These are phyloP conservation scores for Pseudisothecium myosuroides DNA, from an alignment of 225 moss, liverwort and hornwort genomes.

Conservation along the genomic window DNA sequence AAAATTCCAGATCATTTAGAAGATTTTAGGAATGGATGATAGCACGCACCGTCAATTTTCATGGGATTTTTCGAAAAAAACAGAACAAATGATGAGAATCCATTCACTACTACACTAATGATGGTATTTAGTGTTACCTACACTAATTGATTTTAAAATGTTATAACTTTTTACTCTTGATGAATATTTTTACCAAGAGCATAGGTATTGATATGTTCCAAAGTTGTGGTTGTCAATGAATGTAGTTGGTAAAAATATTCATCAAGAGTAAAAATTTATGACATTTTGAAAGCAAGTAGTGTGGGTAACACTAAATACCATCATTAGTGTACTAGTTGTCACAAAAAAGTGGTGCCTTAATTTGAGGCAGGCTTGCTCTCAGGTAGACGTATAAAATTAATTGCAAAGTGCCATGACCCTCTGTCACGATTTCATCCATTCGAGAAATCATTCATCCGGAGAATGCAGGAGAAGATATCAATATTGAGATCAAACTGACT, in stretches of 20 bases:
- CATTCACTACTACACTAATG: neutral
- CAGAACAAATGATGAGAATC: neutral
- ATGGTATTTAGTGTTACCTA: too few relatives aligned
- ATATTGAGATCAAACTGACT: neutral
- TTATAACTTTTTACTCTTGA: too few relatives aligned
- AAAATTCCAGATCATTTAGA: neutral
- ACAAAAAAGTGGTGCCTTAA: neutral
- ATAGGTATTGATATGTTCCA: too few relatives aligned
- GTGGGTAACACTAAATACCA: too few relatives aligned
- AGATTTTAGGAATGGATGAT: neutral
- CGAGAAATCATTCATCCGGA: neutral
- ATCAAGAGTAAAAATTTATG: too few relatives aligned
- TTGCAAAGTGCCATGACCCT: neutral
- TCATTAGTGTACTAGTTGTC: too few relatives aligned
- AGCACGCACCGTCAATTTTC: neutral
- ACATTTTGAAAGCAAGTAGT: too few relatives aligned
- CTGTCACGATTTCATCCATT: neutral
- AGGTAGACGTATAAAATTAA: too few relatives aligned
- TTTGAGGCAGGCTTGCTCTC: neutral
- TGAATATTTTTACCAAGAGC: too few relatives aligned
- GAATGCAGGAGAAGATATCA: neutral
- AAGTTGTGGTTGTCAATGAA: too few relatives aligned
- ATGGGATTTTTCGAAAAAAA: neutral
- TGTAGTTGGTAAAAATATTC: too few relatives aligned
- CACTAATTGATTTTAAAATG: too few relatives aligned